Conservation (phyloP, 805 yeast species). For the Kodamaea laetipori region DNA sequence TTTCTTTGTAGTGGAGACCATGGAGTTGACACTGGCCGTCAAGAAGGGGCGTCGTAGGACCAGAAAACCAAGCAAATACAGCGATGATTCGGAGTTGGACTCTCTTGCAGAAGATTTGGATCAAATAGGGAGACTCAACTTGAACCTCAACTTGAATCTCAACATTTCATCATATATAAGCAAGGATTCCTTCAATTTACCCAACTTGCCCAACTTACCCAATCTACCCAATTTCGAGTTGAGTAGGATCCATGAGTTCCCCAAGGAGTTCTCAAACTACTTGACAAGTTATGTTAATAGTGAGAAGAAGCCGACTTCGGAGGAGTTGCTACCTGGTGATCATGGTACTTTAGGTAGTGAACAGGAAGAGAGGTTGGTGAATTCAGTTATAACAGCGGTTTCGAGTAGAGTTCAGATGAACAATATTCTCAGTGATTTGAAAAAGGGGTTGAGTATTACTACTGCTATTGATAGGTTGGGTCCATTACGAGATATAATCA, state of each 20-base stretch:
- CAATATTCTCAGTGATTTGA: slow-evolving; percentile 41
- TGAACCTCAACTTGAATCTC: slow-evolving; percentile 29
- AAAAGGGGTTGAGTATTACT: slow-evolving; percentile 49
- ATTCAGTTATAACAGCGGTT: slow-evolving; percentile 41
- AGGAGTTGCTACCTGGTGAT: not conserved
- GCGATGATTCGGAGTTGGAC: slow-evolving; percentile 33
- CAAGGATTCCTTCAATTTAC: slow-evolving; percentile 20
- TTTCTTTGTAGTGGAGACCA: not conserved
- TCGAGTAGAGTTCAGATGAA: slow-evolving; percentile 46
- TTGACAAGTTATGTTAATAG: slow-evolving; percentile 28
- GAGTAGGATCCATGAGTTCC: slow-evolving; percentile 25
- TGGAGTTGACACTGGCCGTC: slow-evolving; percentile 1
- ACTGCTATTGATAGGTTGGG: slow-evolving; percentile 57
- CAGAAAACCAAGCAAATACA: not conserved
- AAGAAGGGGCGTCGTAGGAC: slow-evolving; percentile 1
- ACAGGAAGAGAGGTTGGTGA: slow-evolving; percentile 19
- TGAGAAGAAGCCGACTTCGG: slow-evolving; percentile 11
- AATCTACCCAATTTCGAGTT: slow-evolving; percentile 27
- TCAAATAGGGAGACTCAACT: slow-evolving; percentile 50
- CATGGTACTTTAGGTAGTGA: not conserved
- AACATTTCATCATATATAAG: slow-evolving; percentile 26
- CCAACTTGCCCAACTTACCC: slow-evolving; percentile 20
- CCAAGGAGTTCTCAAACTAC: slow-evolving; percentile 34
- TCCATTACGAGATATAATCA: slow-evolving; percentile 45
- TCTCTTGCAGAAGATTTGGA: slow-evolving; percentile 51